A percentile compares a stretch with the other conserved stretches of the same genome.
Conservation (phyloP, 139 green algal genomes). For the Astrephomene gubernaculifera region DNA sequence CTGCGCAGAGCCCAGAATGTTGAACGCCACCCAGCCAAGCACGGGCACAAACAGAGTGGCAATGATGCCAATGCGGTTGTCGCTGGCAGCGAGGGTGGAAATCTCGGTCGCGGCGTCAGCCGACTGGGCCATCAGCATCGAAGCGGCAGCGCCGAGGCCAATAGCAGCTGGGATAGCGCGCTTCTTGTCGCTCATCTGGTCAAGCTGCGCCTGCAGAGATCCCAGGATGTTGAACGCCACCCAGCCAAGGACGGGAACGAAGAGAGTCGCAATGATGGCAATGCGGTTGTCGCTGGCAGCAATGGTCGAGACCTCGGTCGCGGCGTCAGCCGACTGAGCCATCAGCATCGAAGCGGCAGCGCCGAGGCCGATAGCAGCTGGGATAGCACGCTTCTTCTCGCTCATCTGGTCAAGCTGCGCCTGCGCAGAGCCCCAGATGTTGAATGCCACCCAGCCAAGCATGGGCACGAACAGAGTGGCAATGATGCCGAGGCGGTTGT, state of each 20-base stretch:
- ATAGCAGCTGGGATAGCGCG: slow-evolving; percentile 31
- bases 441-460: slow-evolving; percentile 82
- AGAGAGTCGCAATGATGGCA: slow-evolving; percentile 57
- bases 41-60: slow-evolving; percentile 69
- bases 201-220: slow-evolving; percentile 72
- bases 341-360: slow-evolving; percentile 62
- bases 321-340: slow-evolving; percentile 55
- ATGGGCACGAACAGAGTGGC: slow-evolving; percentile 60
- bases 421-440: slow-evolving; percentile 71
- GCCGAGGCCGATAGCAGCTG: slow-evolving; percentile 53
- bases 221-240: slow-evolving; percentile 84
- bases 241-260: slow-evolving; percentile 78
- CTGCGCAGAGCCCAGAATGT: slow-evolving; percentile 70
- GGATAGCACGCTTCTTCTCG: slow-evolving; percentile 14
- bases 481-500: slow-evolving; percentile 68
- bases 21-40: slow-evolving; percentile 83
- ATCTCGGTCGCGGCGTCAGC: slow-evolving; percentile 67
- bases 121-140: slow-evolving; percentile 62
- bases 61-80: slow-evolving; percentile 64
- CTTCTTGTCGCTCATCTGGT: slow-evolving; percentile 56
- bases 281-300: slow-evolving; percentile 71
- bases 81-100: slow-evolving; percentile 68
- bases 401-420: slow-evolving; percentile 41
- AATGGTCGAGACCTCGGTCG: slow-evolving; percentile 73
- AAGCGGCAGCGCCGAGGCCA: slow-evolving; percentile 59